A percentile compares a stretch with the other conserved stretches of the same genome.
phyloP scores from a whole-genome alignment of 345 rosid species.

The Pistacia integerrima region DNA sequence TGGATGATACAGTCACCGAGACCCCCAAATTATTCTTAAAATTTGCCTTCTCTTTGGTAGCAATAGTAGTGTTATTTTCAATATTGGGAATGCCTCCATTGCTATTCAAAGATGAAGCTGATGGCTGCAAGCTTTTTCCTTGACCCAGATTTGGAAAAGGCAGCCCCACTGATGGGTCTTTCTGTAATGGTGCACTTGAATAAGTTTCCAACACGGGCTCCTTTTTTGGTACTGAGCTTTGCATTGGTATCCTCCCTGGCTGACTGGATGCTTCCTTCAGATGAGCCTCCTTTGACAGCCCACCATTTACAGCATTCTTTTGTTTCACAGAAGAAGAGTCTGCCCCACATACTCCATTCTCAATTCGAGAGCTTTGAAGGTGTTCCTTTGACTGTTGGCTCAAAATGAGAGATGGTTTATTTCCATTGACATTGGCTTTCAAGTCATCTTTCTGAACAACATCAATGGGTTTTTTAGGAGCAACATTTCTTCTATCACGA shows the following conservation, averaged over 20 bases:
- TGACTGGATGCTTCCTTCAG: conserved; percentile 32
- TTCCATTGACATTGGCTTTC: conserved; percentile 39
- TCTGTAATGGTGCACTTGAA: conserved; percentile 12
- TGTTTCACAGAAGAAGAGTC: conserved; percentile 28
- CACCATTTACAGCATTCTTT: conserved; percentile 29
- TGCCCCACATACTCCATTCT: conserved; percentile 22
- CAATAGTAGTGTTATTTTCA: conserved; percentile 22
- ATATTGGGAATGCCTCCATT: conserved; percentile 24
- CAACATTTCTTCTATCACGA: conserved; percentile 63
- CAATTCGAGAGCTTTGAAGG: conserved; percentile 35
- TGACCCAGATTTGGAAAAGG: conserved; percentile 14
- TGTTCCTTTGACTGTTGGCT: conserved; percentile 39
- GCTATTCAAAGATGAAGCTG: conserved; percentile 12
- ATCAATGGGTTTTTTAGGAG: conserved; percentile 46
- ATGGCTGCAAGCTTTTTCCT: conserved; percentile 20
- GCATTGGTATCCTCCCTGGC: conserved; percentile 19
- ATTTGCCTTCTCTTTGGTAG: conserved; percentile 24
- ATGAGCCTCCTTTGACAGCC: conserved; percentile 28
- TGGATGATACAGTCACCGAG: conserved; percentile 7
- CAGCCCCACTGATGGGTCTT: conserved; percentile 18
- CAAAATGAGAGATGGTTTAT: conserved; percentile 30
- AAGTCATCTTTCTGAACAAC: conserved; percentile 44
- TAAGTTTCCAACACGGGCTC: conserved; percentile 20
- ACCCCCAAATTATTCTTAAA: conserved; percentile 18
- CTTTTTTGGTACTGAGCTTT: conserved; percentile 28